Evolutionary conservation across 2,329 filamentous ascomycete species (phyloP), one percentile per base, ranked within the genome.

Genomic region (Monilinia fructicola): DNA sequence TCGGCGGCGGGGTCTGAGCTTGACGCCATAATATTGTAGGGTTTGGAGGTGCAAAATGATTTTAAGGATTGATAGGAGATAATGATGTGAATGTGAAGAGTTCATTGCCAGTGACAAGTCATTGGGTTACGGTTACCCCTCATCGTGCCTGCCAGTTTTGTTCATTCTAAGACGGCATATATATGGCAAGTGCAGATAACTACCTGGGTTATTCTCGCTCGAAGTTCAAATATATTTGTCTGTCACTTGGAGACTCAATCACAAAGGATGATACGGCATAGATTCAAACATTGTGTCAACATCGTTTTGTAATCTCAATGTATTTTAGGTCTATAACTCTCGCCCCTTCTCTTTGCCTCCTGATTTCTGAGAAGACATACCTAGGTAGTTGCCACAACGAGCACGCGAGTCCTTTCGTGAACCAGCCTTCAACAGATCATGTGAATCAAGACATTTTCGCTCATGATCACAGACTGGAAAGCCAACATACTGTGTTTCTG

Each of bases 71-170:
- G 12, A 12, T 4, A 38, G 28, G 31, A 28, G 4, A 53, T 23
- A 21, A 42, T 16, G 14, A 16, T 14, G 10, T 53, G n/a, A 31
- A 63, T 16, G 23, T n/a, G 16, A 28, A 10, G 14, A 16, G n/a
- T 28, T 14, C 38, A 40, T 38, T 31, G 40, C n/a, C n/a, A 62
- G 38, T 52, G 35, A 14, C 23, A 42, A 18, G 23, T 42, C 31
- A 28, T n/a, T 42, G 23, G 54, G 23, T 31, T 52, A 40, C 59
- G 10, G 28, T 40, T 28, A 54, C 35, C n/a, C 31, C 35, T 18
- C 48, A 63, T 63, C 23, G 60, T 63, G 18, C 48, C 48, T 63
- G 48, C 23, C 48, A 63, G 14, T 38, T 26, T 38, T 38, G n/a
- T 38, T 61, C 31, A 40, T 50, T 48, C 14, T 11, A 50, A 10